Conservation (phyloP, 2,329 filamentous ascomycete species). For the Ascochyta pisi region DNA sequence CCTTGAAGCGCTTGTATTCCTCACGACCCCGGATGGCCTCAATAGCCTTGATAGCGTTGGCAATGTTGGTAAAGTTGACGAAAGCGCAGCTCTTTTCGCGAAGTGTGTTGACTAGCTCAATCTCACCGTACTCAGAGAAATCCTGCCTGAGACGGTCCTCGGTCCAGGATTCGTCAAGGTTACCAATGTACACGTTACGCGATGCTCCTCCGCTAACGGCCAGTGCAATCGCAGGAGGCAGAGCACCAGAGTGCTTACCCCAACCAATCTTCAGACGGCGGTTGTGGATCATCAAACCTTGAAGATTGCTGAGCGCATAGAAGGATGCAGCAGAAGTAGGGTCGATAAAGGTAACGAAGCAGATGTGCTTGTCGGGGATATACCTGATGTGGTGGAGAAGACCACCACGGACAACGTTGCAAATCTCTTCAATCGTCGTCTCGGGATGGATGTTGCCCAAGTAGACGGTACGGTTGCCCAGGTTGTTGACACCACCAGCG, state of each 20-base stretch:
- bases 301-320: slow-evolving; percentile 95
- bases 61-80: slow-evolving; percentile 99
- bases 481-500: slow-evolving; percentile 94
- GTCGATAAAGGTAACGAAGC: slow-evolving; percentile 99
- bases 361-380: slow-evolving; percentile 99
- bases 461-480: slow-evolving; percentile 97
- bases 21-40: slow-evolving; percentile 94
- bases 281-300: slow-evolving; percentile 99
- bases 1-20: slow-evolving; percentile 98
- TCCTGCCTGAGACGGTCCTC: slow-evolving; percentile 95
- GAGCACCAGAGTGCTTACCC: slow-evolving; percentile 97
- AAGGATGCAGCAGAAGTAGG: slow-evolving; percentile 97
- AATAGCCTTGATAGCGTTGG: slow-evolving; percentile 99
- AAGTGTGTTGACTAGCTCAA: slow-evolving; percentile 94
- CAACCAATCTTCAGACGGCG: slow-evolving; percentile 96
- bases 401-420: slow-evolving; percentile 95
- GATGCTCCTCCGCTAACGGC: slow-evolving; percentile 96
- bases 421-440: slow-evolving; percentile 99
- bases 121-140: slow-evolving; percentile 96
- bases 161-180: slow-evolving; percentile 95
- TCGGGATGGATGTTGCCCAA: slow-evolving; percentile 98
- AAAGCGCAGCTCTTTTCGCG: slow-evolving; percentile 99
- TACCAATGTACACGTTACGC: slow-evolving; percentile 98
- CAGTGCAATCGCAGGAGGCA: slow-evolving; percentile 93
- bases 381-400: slow-evolving; percentile 98